Evolutionary conservation across 2,329 filamentous ascomycete genomes (phyloP), one percentile per base, ranked within the genome.

Genomic region (Penicillium sp.): DNA sequence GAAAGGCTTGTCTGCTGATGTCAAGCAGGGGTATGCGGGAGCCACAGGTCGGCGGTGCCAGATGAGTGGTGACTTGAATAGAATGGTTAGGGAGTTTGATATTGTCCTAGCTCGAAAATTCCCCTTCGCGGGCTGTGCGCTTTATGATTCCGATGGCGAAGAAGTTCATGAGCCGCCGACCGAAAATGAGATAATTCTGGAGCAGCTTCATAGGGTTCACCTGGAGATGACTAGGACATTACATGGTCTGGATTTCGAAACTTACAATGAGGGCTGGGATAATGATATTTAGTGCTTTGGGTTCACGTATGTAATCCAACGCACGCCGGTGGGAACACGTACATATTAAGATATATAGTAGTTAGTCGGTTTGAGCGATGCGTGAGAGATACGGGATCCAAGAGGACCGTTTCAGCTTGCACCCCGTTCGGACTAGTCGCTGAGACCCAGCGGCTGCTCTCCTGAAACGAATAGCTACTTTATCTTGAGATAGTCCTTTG

Each of bases 361-460:
- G n/a, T n/a, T n/a, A n/a, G n/a, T n/a, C n/a, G n/a, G n/a, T n/a
- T n/a, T n/a, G n/a, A n/a, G n/a, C n/a, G n/a, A n/a, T n/a, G n/a
- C n/a, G n/a, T n/a, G n/a, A n/a, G n/a, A n/a, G n/a, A n/a, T n/a
- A n/a, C n/a, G n/a, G n/a, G n/a, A n/a, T n/a, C n/a, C n/a, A 63
- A 66, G 43, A 47, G 45, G 45, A 27, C 17, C 32, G 46, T 47
- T 46, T 50, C 46, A 49, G 49, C 43, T 37, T 34, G 27, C 24
- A 15, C 24, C 24, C n/a, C 10, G 17, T 20, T 8, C 23, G 24
- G 39, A 27, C 47, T 52, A 50, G 47, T 24, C 51, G 46, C 49
- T 37, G 23, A 33, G 23, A n/a, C 18, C 7, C 21, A 30, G 46
- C 29, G 24, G 30, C 17, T 30, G 5, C 30, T 20, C 13, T 18